These are phyloP conservation scores for Quercus lobata DNA, from an alignment of 331 rosid genomes.

Conservation along the genomic window DNA sequence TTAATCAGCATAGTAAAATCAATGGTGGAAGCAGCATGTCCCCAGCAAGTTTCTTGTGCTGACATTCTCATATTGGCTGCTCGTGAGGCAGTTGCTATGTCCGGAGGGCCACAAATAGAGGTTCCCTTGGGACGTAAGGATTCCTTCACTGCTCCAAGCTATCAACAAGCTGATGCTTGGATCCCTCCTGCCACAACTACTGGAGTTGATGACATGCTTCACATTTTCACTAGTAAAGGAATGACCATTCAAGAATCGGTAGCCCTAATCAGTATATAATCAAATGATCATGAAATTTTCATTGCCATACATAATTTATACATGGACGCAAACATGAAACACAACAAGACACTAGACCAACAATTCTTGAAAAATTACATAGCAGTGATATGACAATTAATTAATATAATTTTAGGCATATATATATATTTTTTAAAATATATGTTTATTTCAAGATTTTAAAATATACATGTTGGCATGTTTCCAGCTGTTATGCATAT, in stretches of 20 bases:
- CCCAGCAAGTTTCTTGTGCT: slow-evolving; percentile 36
- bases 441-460: too few species aligned
- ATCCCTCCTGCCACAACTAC: slow-evolving; percentile 21
- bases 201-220: slow-evolving; percentile 32
- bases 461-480: neutral
- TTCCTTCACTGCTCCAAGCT: slow-evolving; percentile 10
- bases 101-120: slow-evolving; percentile 30
- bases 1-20: slow-evolving; percentile 15
- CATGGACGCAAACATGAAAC: neutral
- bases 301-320: neutral
- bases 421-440: too few species aligned
- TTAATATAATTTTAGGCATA: too few species aligned
- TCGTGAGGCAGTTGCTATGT: slow-evolving; percentile 25
- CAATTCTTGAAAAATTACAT: too few species aligned
- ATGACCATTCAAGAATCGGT: slow-evolving; percentile 33
- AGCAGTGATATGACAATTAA: too few species aligned
- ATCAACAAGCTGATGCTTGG: slow-evolving; percentile 19
- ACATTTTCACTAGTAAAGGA: slow-evolving; percentile 13
- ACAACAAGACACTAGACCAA: too few species aligned
- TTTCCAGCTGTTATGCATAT: neutral
- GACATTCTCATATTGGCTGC: slow-evolving; percentile 35
- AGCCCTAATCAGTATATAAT: slow-evolving; percentile 18
- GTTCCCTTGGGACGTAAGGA: slow-evolving; percentile 34
- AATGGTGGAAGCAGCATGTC: slow-evolving; percentile 25
- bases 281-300: neutral